Base-by-base conservation (phyloP, 1,284 basidiomycete species). In the Thelephora terrestris region DNA sequence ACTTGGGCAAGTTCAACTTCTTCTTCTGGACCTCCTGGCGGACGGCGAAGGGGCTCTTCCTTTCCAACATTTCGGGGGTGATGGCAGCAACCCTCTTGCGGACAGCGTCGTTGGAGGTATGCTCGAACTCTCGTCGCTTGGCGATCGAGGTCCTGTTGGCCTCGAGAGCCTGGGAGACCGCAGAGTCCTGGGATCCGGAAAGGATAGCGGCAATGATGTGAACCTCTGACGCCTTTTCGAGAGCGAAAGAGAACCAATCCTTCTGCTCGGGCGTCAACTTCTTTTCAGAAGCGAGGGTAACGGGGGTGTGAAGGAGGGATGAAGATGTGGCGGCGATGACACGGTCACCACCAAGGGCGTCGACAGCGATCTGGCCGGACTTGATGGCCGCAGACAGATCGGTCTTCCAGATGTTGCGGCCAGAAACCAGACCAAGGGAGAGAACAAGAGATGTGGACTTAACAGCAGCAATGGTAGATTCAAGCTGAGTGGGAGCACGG, bases 401-500 rank as follows among this genome's bases (percentile, higher is more conserved):
- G 55, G 85, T 90, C 83, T 99, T 99, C 96, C 96, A 99, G 74
- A 99, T 92, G 78, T 99, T 99, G 65, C 96, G 92, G 54, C 96
- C 96, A 39, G 96, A 99, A 56, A 99, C 90, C 55, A 99, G 69
- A 73, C 96, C 96, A 56, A 99, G 85, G 50, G 96, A 99, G 51
- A 99, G 78, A 54, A 84, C 67, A 57, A 94, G 79, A 65, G 73
- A 72, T 57, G 89, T 92, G 53, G 76, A 63, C 76, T 92, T 94
- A 67, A 98, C 67, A 52, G 92, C 92, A 47, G 77, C 76, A 53
- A 97, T 57, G 54, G 93, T 90, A 45, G 78, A 74, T 51, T 91
- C 87, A 58, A 99, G 83, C 71, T 99, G 95, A 57, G 70, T 78
- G 47, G 94, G 88, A 54, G 87, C 91, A 70, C 95, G 91, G 74